Evolutionary conservation across 108 stramenopile species (phyloP).

Genomic region (Cyclotella kingstonii): DNA sequence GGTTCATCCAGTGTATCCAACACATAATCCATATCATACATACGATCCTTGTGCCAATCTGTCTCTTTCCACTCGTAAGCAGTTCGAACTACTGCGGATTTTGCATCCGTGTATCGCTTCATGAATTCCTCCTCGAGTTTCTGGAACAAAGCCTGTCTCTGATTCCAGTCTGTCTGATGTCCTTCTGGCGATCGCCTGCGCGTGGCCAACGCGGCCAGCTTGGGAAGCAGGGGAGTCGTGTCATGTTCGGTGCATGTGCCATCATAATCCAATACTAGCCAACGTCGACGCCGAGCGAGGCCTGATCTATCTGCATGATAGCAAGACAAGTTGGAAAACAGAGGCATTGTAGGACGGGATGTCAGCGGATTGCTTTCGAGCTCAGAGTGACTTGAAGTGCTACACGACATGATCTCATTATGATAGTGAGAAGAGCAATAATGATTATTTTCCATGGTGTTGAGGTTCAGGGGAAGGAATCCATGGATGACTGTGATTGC

Average conservation of each 20-base stretch:
- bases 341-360: no score
- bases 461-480: no score
- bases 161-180: slow-evolving; percentile 22
- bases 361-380: no score
- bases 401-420: no score
- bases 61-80: not conserved
- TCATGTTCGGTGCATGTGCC: slow-evolving; percentile 51
- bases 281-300: slow-evolving; percentile 21
- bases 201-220: slow-evolving; percentile 39
- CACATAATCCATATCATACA: slow-evolving; percentile 31
- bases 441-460: no score
- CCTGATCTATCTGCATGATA: slow-evolving; percentile 3
- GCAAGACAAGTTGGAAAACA: slow-evolving; percentile 8
- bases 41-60: slow-evolving; percentile 1
- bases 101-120: slow-evolving; percentile 31
- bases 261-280: slow-evolving; percentile 59
- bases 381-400: no score
- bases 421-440: no score
- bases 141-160: slow-evolving; percentile 31
- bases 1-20: slow-evolving; percentile 54
- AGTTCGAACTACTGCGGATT: slow-evolving; percentile 4
- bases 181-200: slow-evolving; percentile 13
- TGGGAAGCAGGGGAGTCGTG: slow-evolving; percentile 53
- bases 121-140: slow-evolving; percentile 48
- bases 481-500: no score